Conservation (phyloP, 2,329 filamentous ascomycete genomes). For the Scleromitrula shiraiana region DNA sequence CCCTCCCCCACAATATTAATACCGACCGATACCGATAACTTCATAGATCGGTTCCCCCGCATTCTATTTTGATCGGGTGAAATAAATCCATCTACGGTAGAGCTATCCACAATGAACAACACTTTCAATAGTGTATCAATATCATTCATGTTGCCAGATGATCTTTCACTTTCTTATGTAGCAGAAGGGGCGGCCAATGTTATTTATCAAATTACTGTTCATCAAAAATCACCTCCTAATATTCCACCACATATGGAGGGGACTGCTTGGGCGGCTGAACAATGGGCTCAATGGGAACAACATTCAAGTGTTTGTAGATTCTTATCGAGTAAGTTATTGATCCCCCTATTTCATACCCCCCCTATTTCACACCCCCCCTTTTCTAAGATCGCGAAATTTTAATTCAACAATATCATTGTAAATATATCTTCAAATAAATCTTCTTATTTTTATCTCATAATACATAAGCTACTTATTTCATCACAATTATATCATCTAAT, state of each 20-base stretch:
- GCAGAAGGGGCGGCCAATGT: slow-evolving; percentile 71
- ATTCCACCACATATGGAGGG: slow-evolving; percentile 27
- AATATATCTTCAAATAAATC: neutral
- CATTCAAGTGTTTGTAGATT: neutral
- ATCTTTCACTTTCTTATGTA: slow-evolving; percentile 32
- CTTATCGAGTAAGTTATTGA: neutral
- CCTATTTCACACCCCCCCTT: neutral
- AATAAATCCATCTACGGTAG: neutral
- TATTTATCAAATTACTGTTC: slow-evolving; percentile 53
- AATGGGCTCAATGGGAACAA: slow-evolving; percentile 14
- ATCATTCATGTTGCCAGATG: neutral
- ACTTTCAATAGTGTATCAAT: neutral
- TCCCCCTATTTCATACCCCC: neutral
- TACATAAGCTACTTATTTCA: neutral
- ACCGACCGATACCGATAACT: too few relatives aligned
- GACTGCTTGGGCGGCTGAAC: slow-evolving; percentile 13
- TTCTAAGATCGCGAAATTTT: neutral
- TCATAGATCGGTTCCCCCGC: too few relatives aligned
- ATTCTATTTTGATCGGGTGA: too few relatives aligned
- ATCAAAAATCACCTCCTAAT: slow-evolving; percentile 17
- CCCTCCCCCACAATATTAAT: too few relatives aligned
- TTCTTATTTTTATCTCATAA: neutral
- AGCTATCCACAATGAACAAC: slow-evolving; percentile 7
- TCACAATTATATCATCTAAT: slow-evolving; percentile 4
- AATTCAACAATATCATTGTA: neutral